Evolutionary conservation across 2,329 filamentous ascomycete genomes (phyloP).

Genomic region (Seiridium cupressi): DNA sequence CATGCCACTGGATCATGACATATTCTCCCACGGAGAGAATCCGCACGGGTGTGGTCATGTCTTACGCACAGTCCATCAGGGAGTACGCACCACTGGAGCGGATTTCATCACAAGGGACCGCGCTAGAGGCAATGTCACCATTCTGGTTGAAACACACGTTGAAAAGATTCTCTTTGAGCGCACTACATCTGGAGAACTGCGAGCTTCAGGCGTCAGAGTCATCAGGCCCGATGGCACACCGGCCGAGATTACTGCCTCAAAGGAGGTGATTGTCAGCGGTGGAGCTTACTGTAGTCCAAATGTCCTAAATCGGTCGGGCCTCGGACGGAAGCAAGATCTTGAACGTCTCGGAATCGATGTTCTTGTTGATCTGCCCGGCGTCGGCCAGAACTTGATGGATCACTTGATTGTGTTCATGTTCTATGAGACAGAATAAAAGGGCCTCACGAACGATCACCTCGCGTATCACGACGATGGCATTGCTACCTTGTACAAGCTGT

Average conservation of each 20-base stretch:
- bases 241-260: slow-evolving; percentile 32
- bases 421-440: slow-evolving; percentile 53
- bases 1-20: slow-evolving; percentile 53
- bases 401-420: slow-evolving; percentile 55
- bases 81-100: slow-evolving; percentile 50
- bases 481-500: slow-evolving; percentile 49
- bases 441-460: slow-evolving; percentile 51
- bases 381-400: slow-evolving; percentile 16
- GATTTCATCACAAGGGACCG: slow-evolving; percentile 46
- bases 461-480: slow-evolving; percentile 54
- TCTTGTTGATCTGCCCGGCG: slow-evolving; percentile 17
- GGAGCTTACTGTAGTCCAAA: slow-evolving; percentile 51
- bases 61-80: slow-evolving; percentile 50
- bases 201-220: slow-evolving; percentile 40
- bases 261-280: slow-evolving; percentile 39
- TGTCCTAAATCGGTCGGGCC: slow-evolving; percentile 51
- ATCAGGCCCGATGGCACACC: slow-evolving; percentile 38
- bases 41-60: slow-evolving; percentile 56
- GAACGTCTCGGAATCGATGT: slow-evolving; percentile 9
- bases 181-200: slow-evolving; percentile 28
- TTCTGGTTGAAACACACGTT: slow-evolving; percentile 46
- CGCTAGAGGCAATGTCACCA: slow-evolving; percentile 40
- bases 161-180: slow-evolving; percentile 49
- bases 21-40: slow-evolving; percentile 52
- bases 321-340: slow-evolving; percentile 43